Base-by-base conservation (phyloP, 768 basidiomycete species). In the Austroboletus festivus region DNA sequence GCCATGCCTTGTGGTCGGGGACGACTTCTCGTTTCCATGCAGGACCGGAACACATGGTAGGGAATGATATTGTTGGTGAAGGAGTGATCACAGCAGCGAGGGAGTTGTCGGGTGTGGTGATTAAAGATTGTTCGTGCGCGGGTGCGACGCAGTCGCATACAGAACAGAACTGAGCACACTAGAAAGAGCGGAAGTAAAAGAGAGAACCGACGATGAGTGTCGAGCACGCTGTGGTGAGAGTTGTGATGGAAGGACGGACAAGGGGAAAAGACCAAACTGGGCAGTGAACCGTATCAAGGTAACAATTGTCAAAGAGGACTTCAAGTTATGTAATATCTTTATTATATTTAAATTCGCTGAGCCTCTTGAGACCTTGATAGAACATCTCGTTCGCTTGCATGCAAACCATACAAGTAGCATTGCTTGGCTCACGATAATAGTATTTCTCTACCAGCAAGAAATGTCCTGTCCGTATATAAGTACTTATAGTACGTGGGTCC, bases 11-110 rank as follows among this genome's bases (percentile, higher is more conserved):
- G 73, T 98, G 96, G 73, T 97, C 96, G 46, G 89, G 91, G 38
- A 97, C 93, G 59, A 89, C 81, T 77, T 97, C 96, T 64, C 93
- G 80, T 76, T 98, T 98, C 96, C 94, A 96, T 57, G 89, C 83
- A 37, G 86, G 76, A 61, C 83, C 89, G 57, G 83, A 80, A 47
- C 51, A 44, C 65, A 67, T 67, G 42, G 51, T 62, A 10, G 31
- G 28, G 7, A 41, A 38, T 42, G 28, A 33, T 54, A 39, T 42
- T 26, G 41, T 48, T 31, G 23, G 41, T 57, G 47, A 50, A 52
- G 38, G 53, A 53, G 52, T 28, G 57, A 46, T 53, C 48, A 50
- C 45, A 51, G 65, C 47, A 52, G 59, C 55, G 55, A 58, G 56
- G 51, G 52, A 57, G 61, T 48, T 31, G 53, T 53, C 42, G 54